These are phyloP conservation scores for Diaporthe capsici DNA, from an alignment of 2,329 filamentous ascomycete species.

Conservation along the genomic window DNA sequence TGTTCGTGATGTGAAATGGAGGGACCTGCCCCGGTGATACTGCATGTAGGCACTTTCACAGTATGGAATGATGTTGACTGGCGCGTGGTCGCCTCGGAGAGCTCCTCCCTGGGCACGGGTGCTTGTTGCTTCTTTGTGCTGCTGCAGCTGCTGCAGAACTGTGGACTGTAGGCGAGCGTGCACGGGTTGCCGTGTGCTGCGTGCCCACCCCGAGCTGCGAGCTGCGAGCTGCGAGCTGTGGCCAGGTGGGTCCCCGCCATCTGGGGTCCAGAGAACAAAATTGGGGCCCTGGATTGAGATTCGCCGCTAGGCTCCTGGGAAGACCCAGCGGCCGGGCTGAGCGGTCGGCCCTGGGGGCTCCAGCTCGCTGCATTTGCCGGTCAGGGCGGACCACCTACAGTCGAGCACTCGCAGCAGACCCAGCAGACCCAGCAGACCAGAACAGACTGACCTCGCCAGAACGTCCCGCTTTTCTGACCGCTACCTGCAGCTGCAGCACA, in stretches of 20 bases:
- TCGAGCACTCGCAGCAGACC: slow-evolving; percentile 28
- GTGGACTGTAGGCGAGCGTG: not conserved
- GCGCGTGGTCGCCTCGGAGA: not conserved
- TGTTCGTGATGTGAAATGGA: not conserved
- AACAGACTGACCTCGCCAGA: slow-evolving; percentile 19
- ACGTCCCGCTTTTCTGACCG: slow-evolving; percentile 27
- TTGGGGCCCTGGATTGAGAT: slow-evolving; percentile 23
- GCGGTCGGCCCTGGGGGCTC: slow-evolving; percentile 20
- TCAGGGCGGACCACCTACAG: slow-evolving; percentile 9
- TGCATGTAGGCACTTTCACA: no score
- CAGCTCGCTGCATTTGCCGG: slow-evolving; percentile 32
- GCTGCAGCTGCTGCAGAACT: not conserved
- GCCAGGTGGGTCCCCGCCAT: slow-evolving; percentile 1
- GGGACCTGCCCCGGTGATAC: no score
- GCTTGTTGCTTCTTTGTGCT: not conserved
- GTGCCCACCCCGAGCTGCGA: slow-evolving; percentile 21
- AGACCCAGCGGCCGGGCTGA: slow-evolving; percentile 31
- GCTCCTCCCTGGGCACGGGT: slow-evolving; percentile 11
- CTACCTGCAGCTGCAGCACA: slow-evolving; percentile 26
- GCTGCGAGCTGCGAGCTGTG: slow-evolving; percentile 31
- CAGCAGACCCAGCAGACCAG: slow-evolving; percentile 24
- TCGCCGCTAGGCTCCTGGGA: slow-evolving; percentile 22
- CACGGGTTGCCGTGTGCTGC: slow-evolving; percentile 8
- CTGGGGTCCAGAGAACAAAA: slow-evolving; percentile 30
- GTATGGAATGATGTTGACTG: not conserved